A percentile compares a stretch with the other conserved stretches of the same genome.
These are phyloP conservation scores for Tolypocladium paradoxum DNA, from an alignment of 2,329 filamentous ascomycete genomes.

Conservation along the genomic window DNA sequence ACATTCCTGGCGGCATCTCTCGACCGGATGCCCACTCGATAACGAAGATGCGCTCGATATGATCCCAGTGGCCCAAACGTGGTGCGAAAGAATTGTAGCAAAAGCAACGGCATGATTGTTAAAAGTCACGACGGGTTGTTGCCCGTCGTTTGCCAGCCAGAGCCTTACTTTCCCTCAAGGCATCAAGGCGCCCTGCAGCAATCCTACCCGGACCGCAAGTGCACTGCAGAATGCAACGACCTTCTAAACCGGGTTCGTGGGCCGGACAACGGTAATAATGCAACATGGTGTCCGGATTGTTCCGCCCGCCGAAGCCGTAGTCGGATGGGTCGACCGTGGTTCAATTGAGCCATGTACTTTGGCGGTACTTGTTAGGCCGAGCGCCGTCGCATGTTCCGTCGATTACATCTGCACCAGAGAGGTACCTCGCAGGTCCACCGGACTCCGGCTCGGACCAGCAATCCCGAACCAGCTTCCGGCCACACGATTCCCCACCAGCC, in stretches of 20 bases:
- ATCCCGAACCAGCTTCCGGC: neutral
- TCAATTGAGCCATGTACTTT: neutral
- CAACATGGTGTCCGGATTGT: neutral
- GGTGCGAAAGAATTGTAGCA: too few relatives aligned
- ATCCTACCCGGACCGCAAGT: neutral
- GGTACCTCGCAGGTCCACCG: neutral
- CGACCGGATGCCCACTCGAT: too few relatives aligned
- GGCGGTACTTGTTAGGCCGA: constrained; percentile 4
- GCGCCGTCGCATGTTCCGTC: neutral
- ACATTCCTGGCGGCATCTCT: too few relatives aligned
- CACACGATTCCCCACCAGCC: constrained; percentile 5
- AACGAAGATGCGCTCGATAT: too few relatives aligned
- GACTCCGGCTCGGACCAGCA: constrained; percentile 9
- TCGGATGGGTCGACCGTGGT: neutral
- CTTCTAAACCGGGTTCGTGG: neutral
- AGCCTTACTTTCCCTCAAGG: neutral
- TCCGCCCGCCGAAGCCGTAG: neutral
- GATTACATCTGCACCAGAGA: neutral
- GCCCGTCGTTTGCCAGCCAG: too few relatives aligned
- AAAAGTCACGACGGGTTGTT: too few relatives aligned
- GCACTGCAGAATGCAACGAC: neutral
- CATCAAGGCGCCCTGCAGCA: neutral
- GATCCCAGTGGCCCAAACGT: too few relatives aligned
- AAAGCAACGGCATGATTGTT: too few relatives aligned
- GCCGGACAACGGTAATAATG: neutral